A percentile compares a stretch with the other conserved stretches of the same genome.
Conservation (phyloP, 257 asterid species). For the Mitragyna speciosa region DNA sequence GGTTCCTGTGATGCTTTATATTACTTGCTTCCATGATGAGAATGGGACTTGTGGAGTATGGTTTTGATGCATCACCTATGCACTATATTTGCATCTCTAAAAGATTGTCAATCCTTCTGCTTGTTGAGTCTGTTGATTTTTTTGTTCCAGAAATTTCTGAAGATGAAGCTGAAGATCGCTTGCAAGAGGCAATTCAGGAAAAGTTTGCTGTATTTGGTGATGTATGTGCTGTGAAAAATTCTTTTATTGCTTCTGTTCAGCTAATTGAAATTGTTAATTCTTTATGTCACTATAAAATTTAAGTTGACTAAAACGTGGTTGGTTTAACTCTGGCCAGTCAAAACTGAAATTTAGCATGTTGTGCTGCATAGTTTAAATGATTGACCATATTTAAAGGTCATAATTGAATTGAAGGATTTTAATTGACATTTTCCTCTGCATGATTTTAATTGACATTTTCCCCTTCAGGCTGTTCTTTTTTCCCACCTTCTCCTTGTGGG, state of each 20-base stretch:
- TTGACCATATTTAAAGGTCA: not conserved
- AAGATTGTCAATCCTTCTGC: not conserved
- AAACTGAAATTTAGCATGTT: not conserved
- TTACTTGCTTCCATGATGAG: not conserved
- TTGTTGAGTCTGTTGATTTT: constrained; percentile 5
- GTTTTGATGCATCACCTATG: not conserved
- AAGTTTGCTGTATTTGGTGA: constrained; percentile 95
- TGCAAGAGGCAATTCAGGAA: constrained; percentile 96
- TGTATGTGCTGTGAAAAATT: constrained; percentile 41
- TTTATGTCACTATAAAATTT: not conserved
- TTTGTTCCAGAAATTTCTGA: constrained; percentile 81
- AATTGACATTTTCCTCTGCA: no score
- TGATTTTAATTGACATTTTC: not conserved
- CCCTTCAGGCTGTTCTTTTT: not conserved
- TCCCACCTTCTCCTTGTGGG: no score
- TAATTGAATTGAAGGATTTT: not conserved
- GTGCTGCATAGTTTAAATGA: not conserved
- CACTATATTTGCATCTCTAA: not conserved
- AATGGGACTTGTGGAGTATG: constrained; percentile 1
- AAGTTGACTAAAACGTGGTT: not conserved
- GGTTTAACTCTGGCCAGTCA: not conserved
- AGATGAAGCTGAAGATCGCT: constrained; percentile 96
- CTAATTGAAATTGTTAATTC: not conserved
- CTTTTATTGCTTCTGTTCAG: constrained; percentile 1
- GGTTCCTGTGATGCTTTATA: not conserved